A percentile compares a stretch with the other conserved stretches of the same genome.
Conservation (phyloP, 306 rosid species). For the Clitoria ternatea region DNA sequence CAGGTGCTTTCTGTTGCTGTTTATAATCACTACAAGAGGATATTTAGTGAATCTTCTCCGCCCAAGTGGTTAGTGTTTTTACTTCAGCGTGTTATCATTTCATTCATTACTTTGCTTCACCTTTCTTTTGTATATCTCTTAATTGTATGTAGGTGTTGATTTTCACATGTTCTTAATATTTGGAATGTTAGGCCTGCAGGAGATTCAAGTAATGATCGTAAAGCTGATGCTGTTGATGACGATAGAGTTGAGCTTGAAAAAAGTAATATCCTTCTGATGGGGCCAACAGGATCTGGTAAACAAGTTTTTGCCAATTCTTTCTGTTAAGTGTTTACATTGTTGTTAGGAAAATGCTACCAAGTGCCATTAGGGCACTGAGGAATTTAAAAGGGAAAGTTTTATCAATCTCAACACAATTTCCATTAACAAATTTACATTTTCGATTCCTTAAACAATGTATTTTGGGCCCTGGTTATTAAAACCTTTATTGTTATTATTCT, state of each 20-base stretch:
- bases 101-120: background rate
- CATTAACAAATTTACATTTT: too few species aligned
- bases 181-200: constrained; percentile 78
- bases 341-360: too few species aligned
- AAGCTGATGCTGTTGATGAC: constrained; percentile 47
- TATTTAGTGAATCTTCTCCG: constrained; percentile 55
- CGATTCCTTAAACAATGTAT: too few species aligned
- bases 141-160: constrained; percentile 15
- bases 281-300: constrained; percentile 99
- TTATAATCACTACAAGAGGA: constrained; percentile 93
- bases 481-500: background rate
- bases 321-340: too few species aligned
- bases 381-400: too few species aligned
- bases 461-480: too few species aligned
- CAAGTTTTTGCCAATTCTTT: constrained; percentile 12
- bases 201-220: constrained; percentile 45
- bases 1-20: constrained; percentile 98
- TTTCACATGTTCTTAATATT: constrained; percentile 44
- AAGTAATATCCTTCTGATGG: constrained; percentile 95
- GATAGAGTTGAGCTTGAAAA: constrained; percentile 94
- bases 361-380: too few species aligned
- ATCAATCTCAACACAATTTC: too few species aligned
- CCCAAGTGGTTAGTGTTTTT: constrained; percentile 57
- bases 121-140: background rate
- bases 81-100: background rate